Base-by-base conservation (phyloP, 495 filamentous ascomycete species). In the Cudoniella acicularis region DNA sequence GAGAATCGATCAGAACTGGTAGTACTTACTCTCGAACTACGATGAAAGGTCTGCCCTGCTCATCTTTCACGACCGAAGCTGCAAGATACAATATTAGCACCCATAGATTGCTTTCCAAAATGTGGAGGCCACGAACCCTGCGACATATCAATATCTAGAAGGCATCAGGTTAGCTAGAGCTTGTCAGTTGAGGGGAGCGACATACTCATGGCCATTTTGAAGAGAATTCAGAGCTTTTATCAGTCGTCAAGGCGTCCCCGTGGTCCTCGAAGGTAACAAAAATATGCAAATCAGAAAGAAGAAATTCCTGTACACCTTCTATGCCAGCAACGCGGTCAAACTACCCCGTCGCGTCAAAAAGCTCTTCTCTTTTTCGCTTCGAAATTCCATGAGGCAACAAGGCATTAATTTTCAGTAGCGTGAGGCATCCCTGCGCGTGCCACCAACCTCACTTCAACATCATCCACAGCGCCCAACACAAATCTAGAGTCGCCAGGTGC, bases 11-110 rank as follows among this genome's bases (percentile, higher is more conserved):
- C 30, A 26, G 30, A 49, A 18, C 41, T 59, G 8, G 23, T 25
- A 54, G 26, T 56, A 20, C 91, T 74, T 83, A 96, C 92, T 99
- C 94, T 86, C 94, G 85, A 62, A 99, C 94, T 59, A 99, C 87
- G 68, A 99, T 98, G 72, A 99, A 98, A 45, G 95, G 94, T 67
- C 94, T 85, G 59, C 94, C 94, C 70, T 92, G 86, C 75, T 99
- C 94, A 84, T 99, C 94, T 78, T 82, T 82, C 68, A 82, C 73
- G 64, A 83, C 77, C 64, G 74, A 59, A 61, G 80, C 80, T 83
- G 52, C 50, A 64, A 26, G 17, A 52, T 51, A 46, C 16, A 47
- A 16, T 59, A 56, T 61, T 49, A 61, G 36, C 25, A 48, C n/a
- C 26, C 6, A 27, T 9, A 10, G 57, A 17, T 13, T 24, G 17